Conservation (phyloP, 441 rosid species). For the Breynia disticha region DNA sequence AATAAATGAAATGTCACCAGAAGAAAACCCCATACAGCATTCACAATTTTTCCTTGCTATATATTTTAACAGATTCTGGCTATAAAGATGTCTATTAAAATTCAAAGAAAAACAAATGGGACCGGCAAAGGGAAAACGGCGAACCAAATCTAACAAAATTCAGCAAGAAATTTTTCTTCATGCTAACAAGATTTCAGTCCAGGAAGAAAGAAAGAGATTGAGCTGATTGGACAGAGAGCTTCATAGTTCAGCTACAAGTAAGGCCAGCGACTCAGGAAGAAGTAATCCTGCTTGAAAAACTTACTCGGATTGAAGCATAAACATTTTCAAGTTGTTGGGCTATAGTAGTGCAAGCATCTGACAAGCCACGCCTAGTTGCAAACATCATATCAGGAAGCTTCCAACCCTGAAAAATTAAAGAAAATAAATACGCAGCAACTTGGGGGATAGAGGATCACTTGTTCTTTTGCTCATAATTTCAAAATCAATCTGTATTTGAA, state of each 20-base stretch:
- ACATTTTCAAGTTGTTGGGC: constrained; percentile 76
- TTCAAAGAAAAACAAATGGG: too few species aligned
- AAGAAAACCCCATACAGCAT: too few species aligned
- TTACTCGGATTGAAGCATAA: constrained; percentile 62
- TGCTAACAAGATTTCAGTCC: not conserved
- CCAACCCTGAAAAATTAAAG: constrained; percentile 59
- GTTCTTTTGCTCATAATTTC: too few species aligned
- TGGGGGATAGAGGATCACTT: not conserved
- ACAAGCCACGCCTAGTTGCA: constrained; percentile 84
- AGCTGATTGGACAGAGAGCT: not conserved
- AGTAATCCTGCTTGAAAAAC: constrained; percentile 10
- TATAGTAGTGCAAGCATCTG: constrained; percentile 70
- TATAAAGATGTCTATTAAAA: too few species aligned
- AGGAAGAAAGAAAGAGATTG: not conserved
- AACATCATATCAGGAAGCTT: constrained; percentile 93
- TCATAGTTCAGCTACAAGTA: too few species aligned
- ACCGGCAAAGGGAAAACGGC: not conserved
- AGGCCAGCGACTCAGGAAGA: not conserved
- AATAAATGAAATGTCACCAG: too few species aligned
- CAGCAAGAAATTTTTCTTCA: not conserved
- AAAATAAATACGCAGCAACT: not conserved
- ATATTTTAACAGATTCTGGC: too few species aligned
- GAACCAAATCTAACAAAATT: not conserved
- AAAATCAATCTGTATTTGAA: too few species aligned
- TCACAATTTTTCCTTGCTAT: too few species aligned